Evolutionary conservation across 148 eudicot species (phyloP).

Genomic region (Selenicereus undatus): DNA sequence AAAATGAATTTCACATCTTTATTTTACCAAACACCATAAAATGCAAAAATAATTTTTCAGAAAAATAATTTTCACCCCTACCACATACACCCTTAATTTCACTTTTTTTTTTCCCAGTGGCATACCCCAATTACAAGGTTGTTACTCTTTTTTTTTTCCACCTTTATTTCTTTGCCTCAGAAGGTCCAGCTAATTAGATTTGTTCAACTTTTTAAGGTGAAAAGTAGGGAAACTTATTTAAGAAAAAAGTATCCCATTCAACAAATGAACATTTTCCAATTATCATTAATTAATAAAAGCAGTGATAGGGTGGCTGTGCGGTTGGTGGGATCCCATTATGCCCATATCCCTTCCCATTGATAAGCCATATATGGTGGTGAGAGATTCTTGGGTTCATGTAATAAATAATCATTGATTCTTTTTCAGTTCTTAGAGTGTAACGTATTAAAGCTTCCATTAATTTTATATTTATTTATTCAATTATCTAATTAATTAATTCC

Average conservation of each 20-base stretch:
- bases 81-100: too few species aligned
- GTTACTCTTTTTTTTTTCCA: too few species aligned
- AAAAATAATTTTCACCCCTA: too few species aligned
- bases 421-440: not conserved
- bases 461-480: not conserved
- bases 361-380: not conserved
- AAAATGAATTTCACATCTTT: too few species aligned
- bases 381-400: too few species aligned
- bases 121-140: too few species aligned
- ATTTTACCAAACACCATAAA: too few species aligned
- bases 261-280: too few species aligned
- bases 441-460: not conserved
- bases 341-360: not conserved
- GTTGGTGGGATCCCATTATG: too few species aligned
- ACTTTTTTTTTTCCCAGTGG: too few species aligned
- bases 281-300: not conserved
- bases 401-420: not conserved
- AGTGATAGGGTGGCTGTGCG: not conserved
- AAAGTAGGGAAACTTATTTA: conserved; percentile 16
- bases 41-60: too few species aligned
- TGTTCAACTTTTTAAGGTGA: not conserved
- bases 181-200: not conserved
- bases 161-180: too few species aligned
- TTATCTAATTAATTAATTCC: not conserved
- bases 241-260: not conserved